Evolutionary conservation across 1,284 basidiomycete genomes (phyloP), one percentile per base, ranked within the genome.

Genomic region (Sanghuangporus weigelae): DNA sequence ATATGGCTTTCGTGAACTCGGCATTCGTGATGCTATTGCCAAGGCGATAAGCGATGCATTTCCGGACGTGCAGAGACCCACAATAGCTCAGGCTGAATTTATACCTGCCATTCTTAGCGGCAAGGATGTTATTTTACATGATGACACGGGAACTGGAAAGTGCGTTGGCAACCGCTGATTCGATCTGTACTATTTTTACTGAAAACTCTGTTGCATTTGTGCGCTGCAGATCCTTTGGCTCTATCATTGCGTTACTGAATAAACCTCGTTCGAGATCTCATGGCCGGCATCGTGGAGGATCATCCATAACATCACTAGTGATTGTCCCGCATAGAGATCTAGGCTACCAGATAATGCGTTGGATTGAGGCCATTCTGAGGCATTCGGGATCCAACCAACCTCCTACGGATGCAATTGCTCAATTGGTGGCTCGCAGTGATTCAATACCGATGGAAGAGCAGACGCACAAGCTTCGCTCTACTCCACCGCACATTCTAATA

Each of bases 131-230:
- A 71, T 91, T 12, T 68, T 92, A 50, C 84, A 84, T 68, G 89
- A 90, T 67, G 77, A 77, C 42, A 89, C 90, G 14, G 90, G 90
- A 5, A 84, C 85, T 53, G 90, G 90, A 76, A 92, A 92, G 90
- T 91, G 69, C 48, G 84, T 77, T 14, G 19, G 7, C 35, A 57
- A 42, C 23, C 31, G 51, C 49, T 44, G 26, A 48, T 55, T n/a
- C 21, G 23, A 40, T 38, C 21, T 61, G 49, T 59, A 50, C 57
- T 38, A n/a, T 57, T 59, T 0, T 40, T 44, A 50, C 40, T 21
- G 12, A 61, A 21, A 56, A 26, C 10, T 26, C 23, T 16, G 11
- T 12, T 36, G 23, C 21, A 16, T 38, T 46, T 21, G 48, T 50
- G 46, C 57, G n/a, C 23, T 39, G 21, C 63, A 91, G 90, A 73